Base-by-base conservation (phyloP, 495 filamentous ascomycete genomes). In the Aspergillus taichungensis region DNA sequence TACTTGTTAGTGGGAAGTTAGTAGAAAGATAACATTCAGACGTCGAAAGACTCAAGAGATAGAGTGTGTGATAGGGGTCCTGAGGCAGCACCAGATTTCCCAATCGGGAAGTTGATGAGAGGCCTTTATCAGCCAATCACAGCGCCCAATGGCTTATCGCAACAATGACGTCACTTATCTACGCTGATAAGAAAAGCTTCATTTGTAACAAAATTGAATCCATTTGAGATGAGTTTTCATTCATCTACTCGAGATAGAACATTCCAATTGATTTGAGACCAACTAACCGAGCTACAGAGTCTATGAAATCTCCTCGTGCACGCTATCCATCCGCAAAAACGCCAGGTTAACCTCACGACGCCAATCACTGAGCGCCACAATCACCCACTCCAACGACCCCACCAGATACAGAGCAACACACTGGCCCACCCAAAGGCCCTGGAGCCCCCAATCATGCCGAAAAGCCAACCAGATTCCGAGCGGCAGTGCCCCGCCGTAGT, bases 361-460 rank as follows among this genome's bases (percentile, higher is more conserved):
- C 87, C 87, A 95, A 46, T 87, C 71, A 51, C 82, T 91, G 56
- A 79, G 67, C 0, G 80, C 79, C 18, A 94, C 88, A 59, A 94
- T 80, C 13, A 74, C 63, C 89, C 88, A 94, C 59, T 94, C 86
- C 13, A 89, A 46, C 3, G 69, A 61, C 0, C 89, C 90, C 5
- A 94, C 89, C 28, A 91, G 63, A 56, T 91, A 95, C 40, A 94
- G 62, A 2, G 89, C 89, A 57, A 94, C 82, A 63, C 89, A 95
- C 59, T 94, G 88, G 24, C 88, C 90, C 18, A 94, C 70, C 89
- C 89, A 95, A 27, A 95, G 56, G 1, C 89, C 89, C 37, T 72
- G 72, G 8, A 95, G 70, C 1, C 88, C 89, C 88, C 88, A 94
- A 2, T 87, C 87, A 60, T 91, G 79, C 1, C 18, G 18, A 54